Base-by-base conservation (phyloP, 2,329 filamentous ascomycete genomes). In the Pestalotiopsis sp. region DNA sequence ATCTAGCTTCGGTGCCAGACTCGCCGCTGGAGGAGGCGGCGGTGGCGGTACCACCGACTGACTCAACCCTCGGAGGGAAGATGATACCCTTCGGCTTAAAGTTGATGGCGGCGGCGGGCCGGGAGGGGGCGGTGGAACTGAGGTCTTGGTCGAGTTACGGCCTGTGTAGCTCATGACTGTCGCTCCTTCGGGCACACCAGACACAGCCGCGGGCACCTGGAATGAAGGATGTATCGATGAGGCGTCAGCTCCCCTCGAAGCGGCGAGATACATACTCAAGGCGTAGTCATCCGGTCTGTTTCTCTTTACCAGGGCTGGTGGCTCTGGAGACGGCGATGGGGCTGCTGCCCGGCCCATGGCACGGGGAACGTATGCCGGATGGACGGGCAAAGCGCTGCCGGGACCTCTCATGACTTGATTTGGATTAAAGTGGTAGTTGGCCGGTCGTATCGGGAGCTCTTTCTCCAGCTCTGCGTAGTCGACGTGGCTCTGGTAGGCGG, bases 321-420 rank as follows among this genome's bases (percentile, higher is more conserved):
- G 73, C 20, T 68, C 69, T 7, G 69, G 69, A 2, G 73, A 66
- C 31, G 58, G 38, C 17, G 71, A 69, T 20, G 67, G 66, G 11
- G 72, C 72, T 3, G 69, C 65, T 45, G 73, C 72, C 5, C 79
- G 74, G 68, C 76, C 79, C 66, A 78, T 69, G 9, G 78, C 75
- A 4, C 77, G 78, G 1, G 83, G 82, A 23, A 85, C 80, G 65
- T 87, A 87, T 0, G 85, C 85, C 0, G 81, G 82, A 68, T 87
- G 85, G 0, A 83, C 77, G 0, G 85, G 85, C 62, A 86, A 77
- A 1, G 79, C 78, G 61, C 71, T 79, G 23, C 66, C 69, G 6
- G 74, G 74, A 7, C 71, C 75, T 17, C 73, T 71, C 7, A 70
- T 66, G 7, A 52, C 64, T 0, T 71, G 66, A 14, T 73, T 74